Evolutionary conservation across 1,284 basidiomycete genomes (phyloP), one percentile per base, ranked within the genome.

Genomic region (Papiliotrema flavescens): DNA sequence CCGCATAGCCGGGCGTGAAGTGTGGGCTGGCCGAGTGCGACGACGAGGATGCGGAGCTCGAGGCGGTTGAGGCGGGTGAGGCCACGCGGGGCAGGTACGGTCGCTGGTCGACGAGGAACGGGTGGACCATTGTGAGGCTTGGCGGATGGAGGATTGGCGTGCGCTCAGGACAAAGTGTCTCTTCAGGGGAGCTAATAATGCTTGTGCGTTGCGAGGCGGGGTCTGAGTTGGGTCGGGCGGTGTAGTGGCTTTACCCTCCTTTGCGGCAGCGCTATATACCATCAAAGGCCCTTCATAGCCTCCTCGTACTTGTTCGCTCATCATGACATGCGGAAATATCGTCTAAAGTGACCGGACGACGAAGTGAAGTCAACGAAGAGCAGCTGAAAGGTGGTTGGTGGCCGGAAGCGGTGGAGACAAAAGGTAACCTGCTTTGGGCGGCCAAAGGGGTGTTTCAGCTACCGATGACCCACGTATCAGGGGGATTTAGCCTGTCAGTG

Each of bases 91-190:
- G n/a, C n/a, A 66, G 60, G 55, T 56, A 66, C 11, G 56, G 48
- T 22, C 22, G 26, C 32, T 58, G 56, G 24, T 54, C 47, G 35
- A 49, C 54, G 42, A 58, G 40, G 56, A 58, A 58, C 22, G 56
- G 56, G 53, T 58, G 56, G 1, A 56, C 45, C 15, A 51, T 36
- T 46, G 50, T 52, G 35, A 23, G 37, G 53, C 34, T 44, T 20
- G 6, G 39, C 15, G 20, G 20, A 44, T 17, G 42, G 42, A 4
- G 8, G 42, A 4, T 8, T 24, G 23, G 23, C n/a, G 17, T 44
- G 42, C 14, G n/a, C 6, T 15, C 7, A 24, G 42, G 28, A 32
- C 6, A 32, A 32, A 6, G 28, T 32, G 28, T n/a, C n/a, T n/a
- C 42, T 44, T 15, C 7, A 22, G 23, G 6, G 20, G 17, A 40